Percentiles rank a stretch among this genome's conserved stretches.
Conservation (phyloP, 306 rosid species). For the Luffa aegyptiaca region DNA sequence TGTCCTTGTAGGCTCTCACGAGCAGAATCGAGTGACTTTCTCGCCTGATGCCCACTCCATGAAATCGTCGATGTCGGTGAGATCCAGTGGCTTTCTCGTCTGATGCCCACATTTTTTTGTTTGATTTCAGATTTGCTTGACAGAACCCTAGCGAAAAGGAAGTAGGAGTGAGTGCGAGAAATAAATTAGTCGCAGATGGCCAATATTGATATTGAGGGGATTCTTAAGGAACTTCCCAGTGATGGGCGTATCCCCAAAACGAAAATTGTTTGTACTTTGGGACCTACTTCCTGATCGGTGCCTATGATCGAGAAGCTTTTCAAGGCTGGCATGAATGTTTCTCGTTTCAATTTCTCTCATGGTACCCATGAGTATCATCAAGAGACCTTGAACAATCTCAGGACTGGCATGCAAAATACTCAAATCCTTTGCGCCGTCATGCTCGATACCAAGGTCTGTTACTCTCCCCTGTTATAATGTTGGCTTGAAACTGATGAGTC, state of each 20-base stretch:
- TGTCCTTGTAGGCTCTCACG: too few species aligned
- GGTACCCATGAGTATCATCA: slow-evolving; percentile 89
- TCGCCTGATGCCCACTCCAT: too few species aligned
- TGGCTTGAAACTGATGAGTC: not conserved
- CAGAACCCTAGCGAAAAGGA: not conserved
- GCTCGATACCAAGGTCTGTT: slow-evolving; percentile 81
- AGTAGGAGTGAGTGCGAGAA: not conserved
- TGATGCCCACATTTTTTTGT: not conserved
- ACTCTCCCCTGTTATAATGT: not conserved
- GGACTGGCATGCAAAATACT: slow-evolving; percentile 71
- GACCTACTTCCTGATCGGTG: slow-evolving; percentile 84
- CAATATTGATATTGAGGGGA: slow-evolving; percentile 77
- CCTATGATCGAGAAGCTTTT: slow-evolving; percentile 71
- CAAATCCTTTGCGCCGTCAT: slow-evolving; percentile 77
- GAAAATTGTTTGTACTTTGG: slow-evolving; percentile 80
- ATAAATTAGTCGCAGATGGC: slow-evolving; percentile 26
- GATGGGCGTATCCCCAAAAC: slow-evolving; percentile 83
- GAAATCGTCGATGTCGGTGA: too few species aligned
- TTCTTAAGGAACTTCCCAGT: slow-evolving; percentile 55
- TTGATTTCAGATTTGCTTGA: not conserved
- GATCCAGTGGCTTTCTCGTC: too few species aligned
- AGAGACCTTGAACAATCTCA: slow-evolving; percentile 79
- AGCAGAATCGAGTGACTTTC: too few species aligned
- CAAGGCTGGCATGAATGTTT: slow-evolving; percentile 87
- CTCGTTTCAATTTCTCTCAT: slow-evolving; percentile 91